Conservation (phyloP, 116 monocot species). For the Trichopus zeylanicus region DNA sequence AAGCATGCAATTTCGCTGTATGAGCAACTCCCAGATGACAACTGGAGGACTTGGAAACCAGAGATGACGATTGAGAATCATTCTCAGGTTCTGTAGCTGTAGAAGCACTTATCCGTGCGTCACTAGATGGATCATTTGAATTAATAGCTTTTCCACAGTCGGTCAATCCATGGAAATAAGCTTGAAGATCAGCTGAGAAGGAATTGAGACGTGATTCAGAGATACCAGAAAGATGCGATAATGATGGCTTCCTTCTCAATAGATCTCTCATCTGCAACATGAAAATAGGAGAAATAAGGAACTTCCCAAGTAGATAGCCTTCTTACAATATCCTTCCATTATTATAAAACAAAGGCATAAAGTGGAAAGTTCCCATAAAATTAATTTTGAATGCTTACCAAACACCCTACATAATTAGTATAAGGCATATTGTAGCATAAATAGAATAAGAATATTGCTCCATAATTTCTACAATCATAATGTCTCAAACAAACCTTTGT, state of each 20-base stretch:
- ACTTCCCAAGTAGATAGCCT: neutral
- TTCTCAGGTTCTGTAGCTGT: conserved; percentile 4
- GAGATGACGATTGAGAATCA: conserved; percentile 10
- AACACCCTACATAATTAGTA: no score
- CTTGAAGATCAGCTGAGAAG: conserved; percentile 59
- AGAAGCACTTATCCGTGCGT: conserved; percentile 4
- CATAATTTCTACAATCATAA: no score
- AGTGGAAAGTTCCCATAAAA: no score
- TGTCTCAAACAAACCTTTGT: conserved; percentile 38
- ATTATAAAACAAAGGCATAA: neutral
- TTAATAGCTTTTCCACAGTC: conserved; percentile 10
- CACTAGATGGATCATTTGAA: conserved; percentile 12
- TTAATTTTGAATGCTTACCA: no score
- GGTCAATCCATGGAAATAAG: conserved; percentile 48
- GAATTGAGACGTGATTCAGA: conserved; percentile 64
- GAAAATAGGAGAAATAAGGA: conserved; percentile 2
- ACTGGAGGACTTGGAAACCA: conserved; percentile 19
- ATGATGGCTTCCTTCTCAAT: conserved; percentile 49
- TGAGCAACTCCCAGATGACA: conserved; percentile 7
- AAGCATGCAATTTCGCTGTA: conserved; percentile 21
- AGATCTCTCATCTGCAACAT: conserved; percentile 70
- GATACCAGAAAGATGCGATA: conserved; percentile 78
- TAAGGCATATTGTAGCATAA: no score
- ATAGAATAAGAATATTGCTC: no score
- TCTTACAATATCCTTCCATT: no score